Evolutionary conservation across 2,329 filamentous ascomycete species (phyloP).

Genomic region (Pseudogymnoascus sp.): DNA sequence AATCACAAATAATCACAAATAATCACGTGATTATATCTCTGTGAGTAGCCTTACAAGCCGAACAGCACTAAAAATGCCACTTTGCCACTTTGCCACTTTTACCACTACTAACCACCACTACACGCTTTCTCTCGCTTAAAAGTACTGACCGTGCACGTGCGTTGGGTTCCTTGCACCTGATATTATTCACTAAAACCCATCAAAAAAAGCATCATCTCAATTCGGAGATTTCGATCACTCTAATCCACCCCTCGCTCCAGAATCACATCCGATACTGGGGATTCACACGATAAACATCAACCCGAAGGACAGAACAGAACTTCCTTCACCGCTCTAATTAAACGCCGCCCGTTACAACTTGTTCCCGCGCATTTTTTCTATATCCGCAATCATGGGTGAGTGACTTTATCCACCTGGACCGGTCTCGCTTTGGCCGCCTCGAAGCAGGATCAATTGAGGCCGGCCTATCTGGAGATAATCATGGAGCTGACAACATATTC

Average conservation of each 20-base stretch:
- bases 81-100: too few species aligned
- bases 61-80: not conserved
- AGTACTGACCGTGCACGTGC: conserved; percentile 6
- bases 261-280: conserved; percentile 4
- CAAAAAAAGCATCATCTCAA: conserved; percentile 9
- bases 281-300: conserved; percentile 7
- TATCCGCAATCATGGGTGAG: conserved; percentile 8
- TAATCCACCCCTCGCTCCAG: conserved; percentile 4
- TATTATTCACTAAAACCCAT: conserved; percentile 8
- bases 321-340: not conserved
- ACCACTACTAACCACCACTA: too few species aligned
- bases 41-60: not conserved
- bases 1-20: too few species aligned
- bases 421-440: not conserved
- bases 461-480: not conserved
- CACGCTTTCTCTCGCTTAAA: conserved; percentile 4
- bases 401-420: not conserved
- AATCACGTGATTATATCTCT: not conserved
- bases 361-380: conserved; percentile 5
- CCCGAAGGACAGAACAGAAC: conserved; percentile 5
- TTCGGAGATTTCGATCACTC: conserved; percentile 6
- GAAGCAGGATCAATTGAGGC: conserved; percentile 1
- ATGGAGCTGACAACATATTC: not conserved
- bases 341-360: not conserved
- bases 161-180: conserved; percentile 8